phyloP scores from a whole-genome alignment of 2,329 filamentous ascomycete genomes.

The Ascochyta fabae region DNA sequence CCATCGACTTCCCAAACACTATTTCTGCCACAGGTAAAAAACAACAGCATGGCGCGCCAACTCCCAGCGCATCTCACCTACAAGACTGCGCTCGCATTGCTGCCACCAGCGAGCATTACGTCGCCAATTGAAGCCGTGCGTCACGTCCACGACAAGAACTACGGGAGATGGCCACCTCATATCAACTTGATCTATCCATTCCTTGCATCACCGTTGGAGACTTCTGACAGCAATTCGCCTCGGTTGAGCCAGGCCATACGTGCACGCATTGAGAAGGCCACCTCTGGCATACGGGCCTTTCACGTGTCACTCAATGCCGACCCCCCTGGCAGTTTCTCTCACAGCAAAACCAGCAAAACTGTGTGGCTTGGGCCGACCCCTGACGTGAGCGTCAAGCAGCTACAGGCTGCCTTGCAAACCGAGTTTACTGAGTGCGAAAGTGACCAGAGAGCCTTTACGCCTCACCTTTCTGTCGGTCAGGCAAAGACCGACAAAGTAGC shows the following conservation, averaged over 20 bases:
- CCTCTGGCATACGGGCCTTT: conserved; percentile 25
- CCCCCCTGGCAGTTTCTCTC: conserved; percentile 25
- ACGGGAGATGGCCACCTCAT: conserved; percentile 39
- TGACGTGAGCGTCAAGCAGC: conserved; percentile 15
- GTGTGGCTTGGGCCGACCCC: conserved; percentile 35
- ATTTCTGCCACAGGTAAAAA: background rate
- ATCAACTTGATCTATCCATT: conserved; percentile 44
- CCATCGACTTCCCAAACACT: background rate
- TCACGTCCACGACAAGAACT: conserved; percentile 33
- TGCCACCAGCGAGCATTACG: conserved; percentile 30
- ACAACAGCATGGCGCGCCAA: conserved; percentile 16
- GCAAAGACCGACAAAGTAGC: conserved; percentile 20
- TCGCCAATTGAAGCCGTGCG: conserved; percentile 37
- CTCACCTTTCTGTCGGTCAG: conserved; percentile 40
- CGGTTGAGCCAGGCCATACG: conserved; percentile 28
- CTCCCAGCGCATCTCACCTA: conserved; percentile 34
- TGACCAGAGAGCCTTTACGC: conserved; percentile 30
- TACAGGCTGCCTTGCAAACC: conserved; percentile 35
- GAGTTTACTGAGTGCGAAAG: conserved; percentile 34
- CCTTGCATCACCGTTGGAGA: conserved; percentile 28
- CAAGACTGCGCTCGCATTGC: conserved; percentile 35
- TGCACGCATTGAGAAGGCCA: conserved; percentile 28
- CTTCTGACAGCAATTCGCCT: conserved; percentile 3
- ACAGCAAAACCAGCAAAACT: conserved; percentile 29
- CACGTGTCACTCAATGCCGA: conserved; percentile 30